Conservation (phyloP, 371 early-diverging fungal genomes). For the Choanephora cucurbitarum region DNA sequence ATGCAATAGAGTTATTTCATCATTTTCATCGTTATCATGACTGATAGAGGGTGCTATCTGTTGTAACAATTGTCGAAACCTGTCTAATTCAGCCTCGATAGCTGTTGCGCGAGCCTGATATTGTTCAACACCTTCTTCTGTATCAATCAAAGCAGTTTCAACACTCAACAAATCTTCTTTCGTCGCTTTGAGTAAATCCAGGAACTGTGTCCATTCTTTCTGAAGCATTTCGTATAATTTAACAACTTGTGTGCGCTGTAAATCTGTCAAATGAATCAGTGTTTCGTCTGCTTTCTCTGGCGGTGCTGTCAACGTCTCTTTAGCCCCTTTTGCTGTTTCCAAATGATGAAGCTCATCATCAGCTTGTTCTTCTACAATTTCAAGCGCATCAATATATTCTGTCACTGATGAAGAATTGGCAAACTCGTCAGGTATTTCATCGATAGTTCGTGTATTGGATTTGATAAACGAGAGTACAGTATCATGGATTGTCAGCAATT, state of each 20-base stretch:
- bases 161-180: slow-evolving; percentile 38
- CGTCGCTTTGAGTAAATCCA: slow-evolving; percentile 32
- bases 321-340: slow-evolving; percentile 36
- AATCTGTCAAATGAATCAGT: slow-evolving; percentile 42
- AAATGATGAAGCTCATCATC: slow-evolving; percentile 26
- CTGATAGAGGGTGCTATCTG: slow-evolving; percentile 3
- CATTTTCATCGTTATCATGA: neutral
- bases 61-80: neutral
- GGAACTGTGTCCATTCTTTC: slow-evolving; percentile 45
- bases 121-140: slow-evolving; percentile 30
- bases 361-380: slow-evolving; percentile 41
- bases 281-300: slow-evolving; percentile 42
- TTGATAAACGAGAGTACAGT: slow-evolving; percentile 43
- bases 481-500: slow-evolving; percentile 44
- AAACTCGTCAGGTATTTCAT: slow-evolving; percentile 47
- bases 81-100: slow-evolving; percentile 13
- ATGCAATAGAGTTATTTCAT: slow-evolving; percentile 16
- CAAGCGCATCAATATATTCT: slow-evolving; percentile 44
- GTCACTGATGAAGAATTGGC: slow-evolving; percentile 28
- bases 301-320: slow-evolving; percentile 27
- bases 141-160: slow-evolving; percentile 32
- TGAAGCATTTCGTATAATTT: slow-evolving; percentile 36
- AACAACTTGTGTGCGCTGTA: slow-evolving; percentile 37
- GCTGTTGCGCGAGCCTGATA: slow-evolving; percentile 24
- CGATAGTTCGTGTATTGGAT: slow-evolving; percentile 38